phyloP scores from a whole-genome alignment of 192 early-diverging fungal species.

The Coemansia furcata region DNA sequence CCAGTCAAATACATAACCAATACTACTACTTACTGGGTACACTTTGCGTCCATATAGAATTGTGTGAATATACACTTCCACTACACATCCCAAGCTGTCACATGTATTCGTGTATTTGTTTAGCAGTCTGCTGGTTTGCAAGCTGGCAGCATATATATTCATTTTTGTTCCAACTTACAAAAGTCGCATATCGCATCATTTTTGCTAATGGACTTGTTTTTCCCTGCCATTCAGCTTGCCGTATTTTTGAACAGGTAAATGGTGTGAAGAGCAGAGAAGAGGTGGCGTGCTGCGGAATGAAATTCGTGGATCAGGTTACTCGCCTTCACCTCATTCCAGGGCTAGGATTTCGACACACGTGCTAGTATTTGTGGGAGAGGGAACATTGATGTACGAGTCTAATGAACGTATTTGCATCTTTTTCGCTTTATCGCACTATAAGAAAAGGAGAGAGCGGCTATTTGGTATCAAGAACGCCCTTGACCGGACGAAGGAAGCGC shows the following conservation, averaged over 20 bases:
- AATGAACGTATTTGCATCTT: background rate
- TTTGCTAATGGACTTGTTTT: slow-evolving; percentile 16
- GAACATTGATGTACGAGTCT: background rate
- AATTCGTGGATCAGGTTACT: background rate
- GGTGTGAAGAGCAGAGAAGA: background rate
- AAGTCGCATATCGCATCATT: slow-evolving; percentile 44
- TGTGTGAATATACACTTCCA: slow-evolving; percentile 43
- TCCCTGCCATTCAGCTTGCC: background rate
- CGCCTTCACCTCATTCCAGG: background rate
- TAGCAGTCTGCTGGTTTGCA: background rate
- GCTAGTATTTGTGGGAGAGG: background rate
- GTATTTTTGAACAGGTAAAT: background rate
- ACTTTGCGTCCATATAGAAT: slow-evolving; percentile 28
- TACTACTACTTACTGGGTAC: slow-evolving; percentile 32
- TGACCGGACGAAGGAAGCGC: slow-evolving; percentile 35
- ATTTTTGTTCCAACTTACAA: slow-evolving; percentile 16
- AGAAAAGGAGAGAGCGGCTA: background rate
- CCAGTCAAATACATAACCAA: background rate
- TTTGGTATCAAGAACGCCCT: background rate
- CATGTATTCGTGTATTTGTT: background rate
- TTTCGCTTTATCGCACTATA: background rate
- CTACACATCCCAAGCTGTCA: slow-evolving; percentile 10
- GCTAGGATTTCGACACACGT: background rate
- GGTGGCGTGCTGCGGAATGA: slow-evolving; percentile 2
- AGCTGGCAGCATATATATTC: background rate